Conservation (phyloP, 345 rosid genomes). For the Mangifera indica region DNA sequence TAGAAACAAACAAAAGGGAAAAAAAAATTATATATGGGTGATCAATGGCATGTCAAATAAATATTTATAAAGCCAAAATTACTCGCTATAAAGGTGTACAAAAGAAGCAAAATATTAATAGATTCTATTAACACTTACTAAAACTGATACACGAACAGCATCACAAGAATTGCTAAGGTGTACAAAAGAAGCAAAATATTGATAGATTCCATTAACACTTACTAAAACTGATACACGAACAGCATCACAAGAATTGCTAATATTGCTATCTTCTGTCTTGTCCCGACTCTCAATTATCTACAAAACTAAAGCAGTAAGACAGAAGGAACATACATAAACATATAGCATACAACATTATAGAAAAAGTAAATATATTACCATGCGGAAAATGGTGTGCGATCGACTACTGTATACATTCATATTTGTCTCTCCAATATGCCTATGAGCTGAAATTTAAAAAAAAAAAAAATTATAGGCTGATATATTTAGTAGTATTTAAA, state of each 20-base stretch:
- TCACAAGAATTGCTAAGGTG: constrained; percentile 68
- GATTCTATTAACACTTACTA: constrained; percentile 47
- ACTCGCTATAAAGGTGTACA: neutral
- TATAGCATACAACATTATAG: neutral
- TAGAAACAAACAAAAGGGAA: constrained; percentile 30
- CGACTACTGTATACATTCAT: constrained; percentile 90
- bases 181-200: too few relatives aligned
- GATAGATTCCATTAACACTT: constrained; percentile 21
- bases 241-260: constrained; percentile 73
- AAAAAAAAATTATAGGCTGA: neutral
- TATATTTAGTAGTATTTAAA: neutral
- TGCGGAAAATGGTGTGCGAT: constrained; percentile 96
- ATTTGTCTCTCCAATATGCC: constrained; percentile 96
- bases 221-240: constrained; percentile 96
- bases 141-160: constrained; percentile 90
- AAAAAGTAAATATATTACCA: constrained; percentile 48
- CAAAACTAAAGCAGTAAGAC: constrained; percentile 22
- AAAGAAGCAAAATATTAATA: neutral
- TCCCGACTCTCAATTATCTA: constrained; percentile 95
- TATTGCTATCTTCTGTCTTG: constrained; percentile 59
- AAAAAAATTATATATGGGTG: neutral
- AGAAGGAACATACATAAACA: constrained; percentile 10
- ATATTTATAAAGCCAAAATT: neutral
- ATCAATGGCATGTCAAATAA: constrained; percentile 1
- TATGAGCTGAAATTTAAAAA: constrained; percentile 63